Evolutionary conservation across 306 rosid species (phyloP), one percentile per base, ranked within the genome.

Genomic region (Castanopsis chinensis): DNA sequence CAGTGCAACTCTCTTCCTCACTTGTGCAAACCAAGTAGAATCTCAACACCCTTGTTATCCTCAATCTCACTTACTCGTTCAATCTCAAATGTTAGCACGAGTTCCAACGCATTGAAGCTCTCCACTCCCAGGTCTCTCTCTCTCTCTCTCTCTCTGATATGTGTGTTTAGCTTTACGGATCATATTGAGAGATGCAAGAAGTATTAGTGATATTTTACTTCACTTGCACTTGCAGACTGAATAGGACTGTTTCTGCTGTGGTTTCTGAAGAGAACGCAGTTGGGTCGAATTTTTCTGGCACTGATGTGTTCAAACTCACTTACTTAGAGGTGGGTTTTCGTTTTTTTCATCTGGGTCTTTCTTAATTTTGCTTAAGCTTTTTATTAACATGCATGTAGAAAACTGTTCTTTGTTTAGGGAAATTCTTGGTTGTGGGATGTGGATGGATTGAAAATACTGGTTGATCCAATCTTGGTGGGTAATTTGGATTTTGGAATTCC

Each of bases 401-500:
- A 74, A 65, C 77, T 74, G 17, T 15, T 60, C 52, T 35, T 18
- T 19, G 52, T 35, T 33, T 78, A 94, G 98, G 99, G 97, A 43
- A 92, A 94, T 87, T 86, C 93, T 85, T 92, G 99, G 97, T 54
- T 92, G 79, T 92, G 99, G 97, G 88, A 87, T 60, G 93, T 91
- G 55, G 83, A 86, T 70, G 93, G 92, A 25, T 79, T 74, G 32
- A 88, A 83, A 74, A 83, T 92, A 35, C 83, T 91, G 92, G 99
- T 95, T 76, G 99, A 94, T 86, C 96, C 99, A 70, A 79, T 95
- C 80, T 88, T 95, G 88, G 94, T 95, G 79, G 99, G 99, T 72
- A 95, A 82, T 87, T 90, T 95, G 87, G 98, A 95, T 87, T 95
- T 95, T 90, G 99, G 99, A 80, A 90, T 92, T 75, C 91, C 99